Percentiles rank a stretch among this genome's conserved stretches.
Conservation (phyloP, 345 rosid species). For the Microthlaspi erraticum region DNA sequence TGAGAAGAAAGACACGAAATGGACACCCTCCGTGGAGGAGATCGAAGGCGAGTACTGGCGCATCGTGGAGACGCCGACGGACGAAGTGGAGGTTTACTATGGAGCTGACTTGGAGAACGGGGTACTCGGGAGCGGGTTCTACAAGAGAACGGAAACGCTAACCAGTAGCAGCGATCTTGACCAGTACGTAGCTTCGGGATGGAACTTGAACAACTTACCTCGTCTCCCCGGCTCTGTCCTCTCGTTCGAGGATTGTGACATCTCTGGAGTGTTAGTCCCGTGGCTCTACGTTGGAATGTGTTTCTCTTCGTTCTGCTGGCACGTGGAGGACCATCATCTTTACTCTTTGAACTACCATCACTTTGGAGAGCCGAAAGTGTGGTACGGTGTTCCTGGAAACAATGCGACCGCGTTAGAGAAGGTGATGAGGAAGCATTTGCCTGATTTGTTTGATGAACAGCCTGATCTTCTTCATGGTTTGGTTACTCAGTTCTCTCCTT, state of each 20-base stretch:
- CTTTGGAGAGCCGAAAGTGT: conserved; percentile 85
- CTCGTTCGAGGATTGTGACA: conserved; percentile 85
- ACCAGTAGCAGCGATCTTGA: conserved; percentile 52
- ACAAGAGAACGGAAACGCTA: conserved; percentile 52
- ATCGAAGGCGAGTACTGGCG: conserved; percentile 99
- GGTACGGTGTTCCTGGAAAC: conserved; percentile 96
- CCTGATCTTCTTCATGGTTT: conserved; percentile 88
- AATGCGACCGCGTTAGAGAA: conserved; percentile 77
- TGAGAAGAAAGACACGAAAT: conserved; percentile 49
- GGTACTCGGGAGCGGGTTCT: conserved; percentile 90
- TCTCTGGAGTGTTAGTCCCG: conserved; percentile 95
- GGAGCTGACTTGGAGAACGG: conserved; percentile 98
- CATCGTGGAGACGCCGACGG: conserved; percentile 84
- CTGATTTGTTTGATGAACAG: conserved; percentile 87
- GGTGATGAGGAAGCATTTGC: conserved; percentile 76
- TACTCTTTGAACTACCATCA: conserved; percentile 89
- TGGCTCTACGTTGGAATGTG: conserved; percentile 99
- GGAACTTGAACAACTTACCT: conserved; percentile 94
- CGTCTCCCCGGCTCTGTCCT: conserved; percentile 92
- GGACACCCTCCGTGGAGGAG: conserved; percentile 69
- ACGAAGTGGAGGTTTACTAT: conserved; percentile 96
- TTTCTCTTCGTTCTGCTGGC: conserved; percentile 99
- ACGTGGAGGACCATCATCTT: conserved; percentile 96
- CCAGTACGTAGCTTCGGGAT: conserved; percentile 73
- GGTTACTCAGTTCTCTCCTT: conserved; percentile 95